Percentiles rank a stretch among this genome's conserved stretches.
These are phyloP conservation scores for Calocera viscosa DNA, from an alignment of 768 basidiomycete genomes.

Conservation along the genomic window DNA sequence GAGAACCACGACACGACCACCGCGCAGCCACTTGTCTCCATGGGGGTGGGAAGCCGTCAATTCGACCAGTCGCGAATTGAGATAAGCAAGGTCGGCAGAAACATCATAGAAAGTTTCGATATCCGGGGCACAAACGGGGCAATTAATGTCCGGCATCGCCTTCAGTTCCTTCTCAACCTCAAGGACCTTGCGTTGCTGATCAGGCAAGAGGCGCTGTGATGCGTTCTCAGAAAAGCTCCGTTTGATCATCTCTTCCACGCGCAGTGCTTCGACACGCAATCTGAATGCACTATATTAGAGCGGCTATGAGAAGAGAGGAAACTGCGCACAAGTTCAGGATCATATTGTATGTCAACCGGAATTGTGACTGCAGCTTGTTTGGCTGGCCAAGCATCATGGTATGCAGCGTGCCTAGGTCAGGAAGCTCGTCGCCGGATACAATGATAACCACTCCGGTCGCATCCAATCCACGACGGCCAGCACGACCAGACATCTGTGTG, in stretches of 20 bases:
- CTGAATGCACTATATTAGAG: background rate
- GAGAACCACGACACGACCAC: constrained; percentile 74
- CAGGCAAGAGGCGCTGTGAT: constrained; percentile 80
- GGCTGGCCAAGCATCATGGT: constrained; percentile 94
- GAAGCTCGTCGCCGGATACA: constrained; percentile 65
- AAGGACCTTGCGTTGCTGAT: constrained; percentile 76
- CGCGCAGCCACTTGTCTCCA: constrained; percentile 51
- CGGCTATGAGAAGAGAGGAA: background rate
- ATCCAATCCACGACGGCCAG: constrained; percentile 90
- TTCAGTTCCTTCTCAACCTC: constrained; percentile 70
- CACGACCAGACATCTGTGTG: constrained; percentile 98
- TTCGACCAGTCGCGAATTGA: constrained; percentile 50
- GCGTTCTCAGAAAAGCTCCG: constrained; percentile 97
- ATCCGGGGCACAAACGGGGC: constrained; percentile 54
- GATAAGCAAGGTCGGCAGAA: constrained; percentile 45
- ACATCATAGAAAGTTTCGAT: constrained; percentile 68
- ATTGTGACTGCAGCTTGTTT: constrained; percentile 86
- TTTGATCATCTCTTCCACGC: constrained; percentile 99
- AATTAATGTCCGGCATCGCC: constrained; percentile 50
- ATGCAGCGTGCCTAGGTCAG: constrained; percentile 67
- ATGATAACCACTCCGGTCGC: constrained; percentile 93
- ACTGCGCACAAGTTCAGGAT: constrained; percentile 60
- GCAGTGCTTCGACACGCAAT: constrained; percentile 85
- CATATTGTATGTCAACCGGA: constrained; percentile 98
- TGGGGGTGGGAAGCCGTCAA: constrained; percentile 48